Percentiles rank a stretch among this genome's conserved stretches.
phyloP scores from a whole-genome alignment of 2,329 filamentous ascomycete genomes.

The Helicocarpus griseus region DNA sequence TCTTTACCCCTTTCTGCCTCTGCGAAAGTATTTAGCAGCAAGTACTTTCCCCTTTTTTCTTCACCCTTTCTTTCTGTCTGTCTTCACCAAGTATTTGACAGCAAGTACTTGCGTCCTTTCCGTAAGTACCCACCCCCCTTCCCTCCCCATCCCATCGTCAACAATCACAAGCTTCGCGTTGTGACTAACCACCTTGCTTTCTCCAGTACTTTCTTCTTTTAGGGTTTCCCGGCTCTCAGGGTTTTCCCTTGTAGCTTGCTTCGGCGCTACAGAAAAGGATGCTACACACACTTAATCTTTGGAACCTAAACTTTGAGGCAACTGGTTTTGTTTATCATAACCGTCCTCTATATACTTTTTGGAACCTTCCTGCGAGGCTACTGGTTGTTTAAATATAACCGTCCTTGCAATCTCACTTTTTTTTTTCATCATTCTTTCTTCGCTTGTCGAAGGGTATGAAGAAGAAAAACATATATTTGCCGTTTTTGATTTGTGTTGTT shows the following conservation, averaged over 20 bases:
- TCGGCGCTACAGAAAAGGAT: slow-evolving; percentile 1
- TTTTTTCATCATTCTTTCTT: slow-evolving; percentile 12
- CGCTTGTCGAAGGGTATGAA: slow-evolving; percentile 9
- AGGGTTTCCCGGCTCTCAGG: slow-evolving; percentile 1
- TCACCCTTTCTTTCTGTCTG: too few species aligned
- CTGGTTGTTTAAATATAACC: neutral
- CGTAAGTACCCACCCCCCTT: neutral
- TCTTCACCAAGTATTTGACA: neutral
- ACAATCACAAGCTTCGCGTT: neutral
- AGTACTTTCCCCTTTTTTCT: neutral
- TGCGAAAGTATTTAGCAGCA: neutral
- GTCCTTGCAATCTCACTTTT: neutral
- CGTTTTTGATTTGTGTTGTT: neutral
- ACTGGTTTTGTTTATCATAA: neutral
- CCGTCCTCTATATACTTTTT: slow-evolving; percentile 2
- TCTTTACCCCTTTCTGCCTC: neutral
- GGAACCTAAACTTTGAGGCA: neutral
- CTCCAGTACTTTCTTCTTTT: neutral
- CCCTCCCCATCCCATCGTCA: neutral
- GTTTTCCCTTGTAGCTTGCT: slow-evolving; percentile 7
- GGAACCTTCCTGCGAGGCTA: too few species aligned
- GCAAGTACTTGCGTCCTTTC: neutral
- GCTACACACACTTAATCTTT: neutral
- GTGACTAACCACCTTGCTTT: neutral
- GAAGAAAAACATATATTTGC: slow-evolving; percentile 5